phyloP scores from a whole-genome alignment of 176 grass and related monocot genomes.

The Triticum timopheevii region DNA sequence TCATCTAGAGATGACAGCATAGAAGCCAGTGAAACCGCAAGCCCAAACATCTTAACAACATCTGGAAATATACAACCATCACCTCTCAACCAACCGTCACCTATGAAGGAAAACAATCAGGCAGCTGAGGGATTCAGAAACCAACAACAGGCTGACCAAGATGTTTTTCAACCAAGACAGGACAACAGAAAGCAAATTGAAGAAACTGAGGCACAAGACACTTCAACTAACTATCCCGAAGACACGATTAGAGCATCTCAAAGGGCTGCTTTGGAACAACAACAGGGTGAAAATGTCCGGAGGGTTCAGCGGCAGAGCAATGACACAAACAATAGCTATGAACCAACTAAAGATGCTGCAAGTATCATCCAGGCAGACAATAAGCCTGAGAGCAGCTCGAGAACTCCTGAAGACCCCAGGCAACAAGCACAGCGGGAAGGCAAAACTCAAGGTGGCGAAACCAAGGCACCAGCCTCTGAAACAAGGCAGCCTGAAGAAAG shows the following conservation, averaged over 20 bases:
- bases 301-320: neutral
- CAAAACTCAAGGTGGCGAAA: neutral
- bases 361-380: neutral
- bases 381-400: neutral
- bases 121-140: conserved; percentile 5
- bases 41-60: neutral
- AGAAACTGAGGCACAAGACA: conserved; percentile 2
- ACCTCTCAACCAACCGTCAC: neutral
- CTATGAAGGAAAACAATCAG: neutral
- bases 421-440: conserved; percentile 5
- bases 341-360: conserved; percentile 14
- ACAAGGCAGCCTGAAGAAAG: neutral
- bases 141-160: neutral
- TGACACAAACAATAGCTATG: neutral
- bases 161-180: neutral
- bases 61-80: neutral
- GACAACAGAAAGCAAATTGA: neutral
- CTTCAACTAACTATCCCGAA: neutral
- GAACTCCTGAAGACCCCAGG: conserved; percentile 12
- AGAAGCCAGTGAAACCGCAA: neutral
- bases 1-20: conserved; percentile 15
- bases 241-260: neutral
- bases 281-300: neutral
- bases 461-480: neutral
- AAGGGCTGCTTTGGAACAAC: too few relatives aligned